A percentile compares a stretch with the other conserved stretches of the same genome.
phyloP scores from a whole-genome alignment of 2,329 filamentous ascomycete genomes.

The Sclerotinia glacialis region DNA sequence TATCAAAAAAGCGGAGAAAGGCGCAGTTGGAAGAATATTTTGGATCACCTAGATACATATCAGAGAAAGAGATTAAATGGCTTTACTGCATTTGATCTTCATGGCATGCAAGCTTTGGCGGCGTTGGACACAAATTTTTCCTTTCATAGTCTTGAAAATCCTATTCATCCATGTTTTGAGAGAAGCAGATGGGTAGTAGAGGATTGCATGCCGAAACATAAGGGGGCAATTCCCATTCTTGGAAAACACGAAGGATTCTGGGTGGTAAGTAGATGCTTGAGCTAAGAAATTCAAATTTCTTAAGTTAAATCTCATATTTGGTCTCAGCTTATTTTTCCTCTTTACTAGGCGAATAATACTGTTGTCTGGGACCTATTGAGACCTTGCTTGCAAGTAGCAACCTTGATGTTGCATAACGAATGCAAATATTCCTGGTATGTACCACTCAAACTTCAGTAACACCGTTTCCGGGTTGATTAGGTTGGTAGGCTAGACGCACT shows the following conservation, averaged over 20 bases:
- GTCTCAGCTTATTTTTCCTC: background rate
- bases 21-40: background rate
- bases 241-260: constrained; percentile 22
- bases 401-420: constrained; percentile 7
- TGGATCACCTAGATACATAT: background rate
- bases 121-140: background rate
- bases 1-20: background rate
- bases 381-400: constrained; percentile 9
- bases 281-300: too few relatives aligned
- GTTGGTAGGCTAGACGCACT: constrained; percentile 9
- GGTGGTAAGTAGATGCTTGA: constrained; percentile 20
- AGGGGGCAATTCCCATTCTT: constrained; percentile 21
- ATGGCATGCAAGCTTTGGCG: background rate
- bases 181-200: constrained; percentile 17
- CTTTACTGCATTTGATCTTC: background rate
- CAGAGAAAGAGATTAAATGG: constrained; percentile 9
- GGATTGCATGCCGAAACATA: constrained; percentile 17
- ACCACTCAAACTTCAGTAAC: background rate
- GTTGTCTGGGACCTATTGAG: constrained; percentile 1
- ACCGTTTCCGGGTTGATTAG: background rate
- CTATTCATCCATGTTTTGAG: constrained; percentile 21
- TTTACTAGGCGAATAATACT: background rate
- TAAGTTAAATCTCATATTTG: background rate
- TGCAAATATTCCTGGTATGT: constrained; percentile 12
- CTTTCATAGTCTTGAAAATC: constrained; percentile 1